These are phyloP conservation scores for Berkeleyomyces basicola DNA, from an alignment of 2,329 filamentous ascomycete species.

Conservation along the genomic window DNA sequence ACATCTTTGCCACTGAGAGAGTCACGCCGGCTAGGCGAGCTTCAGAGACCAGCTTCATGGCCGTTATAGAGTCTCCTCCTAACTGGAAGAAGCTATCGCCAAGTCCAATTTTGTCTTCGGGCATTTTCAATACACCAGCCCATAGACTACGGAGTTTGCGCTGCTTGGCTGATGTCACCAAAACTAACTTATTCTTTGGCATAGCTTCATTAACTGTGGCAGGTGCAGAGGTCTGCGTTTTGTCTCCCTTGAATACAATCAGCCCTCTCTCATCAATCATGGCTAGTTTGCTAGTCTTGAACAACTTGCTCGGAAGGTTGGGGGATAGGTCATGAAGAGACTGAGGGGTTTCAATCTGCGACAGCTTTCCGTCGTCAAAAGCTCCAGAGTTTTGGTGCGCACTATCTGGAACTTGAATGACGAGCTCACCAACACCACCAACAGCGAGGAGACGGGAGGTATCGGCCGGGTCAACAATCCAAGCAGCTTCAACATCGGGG, in stretches of 20 bases:
- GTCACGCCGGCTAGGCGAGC: constrained; percentile 30
- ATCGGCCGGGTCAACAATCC: constrained; percentile 26
- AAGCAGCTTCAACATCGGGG: constrained; percentile 20
- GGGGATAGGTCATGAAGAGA: constrained; percentile 18
- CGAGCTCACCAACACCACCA: constrained; percentile 28
- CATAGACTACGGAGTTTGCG: constrained; percentile 30
- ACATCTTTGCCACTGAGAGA: constrained; percentile 39
- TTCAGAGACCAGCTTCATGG: constrained; percentile 44
- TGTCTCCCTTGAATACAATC: constrained; percentile 19
- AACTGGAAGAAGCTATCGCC: constrained; percentile 45
- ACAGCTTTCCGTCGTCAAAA: constrained; percentile 15
- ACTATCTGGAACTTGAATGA: constrained; percentile 21
- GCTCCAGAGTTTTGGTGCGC: background rate
- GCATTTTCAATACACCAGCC: constrained; percentile 29
- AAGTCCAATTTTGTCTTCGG: constrained; percentile 30
- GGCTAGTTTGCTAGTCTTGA: constrained; percentile 26
- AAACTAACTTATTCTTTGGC: constrained; percentile 20
- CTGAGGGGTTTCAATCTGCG: constrained; percentile 17
- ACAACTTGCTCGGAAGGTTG: constrained; percentile 18
- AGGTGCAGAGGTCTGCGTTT: constrained; percentile 8
- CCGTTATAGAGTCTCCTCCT: constrained; percentile 42
- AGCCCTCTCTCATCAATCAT: constrained; percentile 22
- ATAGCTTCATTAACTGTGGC: background rate
- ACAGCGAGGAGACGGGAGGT: constrained; percentile 22
- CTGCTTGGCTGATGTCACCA: constrained; percentile 27